Evolutionary conservation across 2,329 filamentous ascomycete genomes (phyloP), one percentile per base, ranked within the genome.

Genomic region (Elsinoe ampelina): DNA sequence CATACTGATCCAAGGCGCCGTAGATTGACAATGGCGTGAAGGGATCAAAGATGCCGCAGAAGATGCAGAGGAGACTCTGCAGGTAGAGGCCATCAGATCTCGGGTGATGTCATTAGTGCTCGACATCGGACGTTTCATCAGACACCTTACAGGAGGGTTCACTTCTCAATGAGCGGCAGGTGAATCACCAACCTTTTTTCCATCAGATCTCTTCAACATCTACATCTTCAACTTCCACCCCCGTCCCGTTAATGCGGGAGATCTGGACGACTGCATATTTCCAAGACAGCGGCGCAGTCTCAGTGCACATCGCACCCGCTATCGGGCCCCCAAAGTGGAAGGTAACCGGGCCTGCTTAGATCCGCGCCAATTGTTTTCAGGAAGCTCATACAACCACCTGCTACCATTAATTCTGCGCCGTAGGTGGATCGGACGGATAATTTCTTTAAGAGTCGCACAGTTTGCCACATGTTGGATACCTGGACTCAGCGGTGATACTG

Each of bases 101-200:
- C 19, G 26, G 48, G 48, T 52, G 48, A 52, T 52, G 48, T 52
- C 48, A 52, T 52, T 8, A 52, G 35, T 20, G 6, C 17, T 39
- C 34, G 1, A 52, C 39, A 38, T 39, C 48, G 48, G 48, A 32
- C 48, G 48, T 52, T 52, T 52, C 48, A 39, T 52, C 48, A 39
- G 26, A 38, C 26, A 50, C 13, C 17, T 3, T 34, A 15, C 22
- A 50, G 34, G 41, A 43, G 41, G 41, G 15, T 22, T 43, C 41
- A 19, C 10, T 26, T 26, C 15, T 22, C 7, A 20, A 22, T 17
- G 22, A 42, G 15, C 22, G 20, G 20, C 32, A 50, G 45, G 34
- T 34, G 26, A 50, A 15, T 34, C 26, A 35, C 35, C 26, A 45
- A 15, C 26, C 26, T 30, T 12, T 12, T 15, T 22, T 34, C 26